Evolutionary conservation across 2,329 filamentous ascomycete genomes (phyloP).

Genomic region (Ophiobolus disseminans): DNA sequence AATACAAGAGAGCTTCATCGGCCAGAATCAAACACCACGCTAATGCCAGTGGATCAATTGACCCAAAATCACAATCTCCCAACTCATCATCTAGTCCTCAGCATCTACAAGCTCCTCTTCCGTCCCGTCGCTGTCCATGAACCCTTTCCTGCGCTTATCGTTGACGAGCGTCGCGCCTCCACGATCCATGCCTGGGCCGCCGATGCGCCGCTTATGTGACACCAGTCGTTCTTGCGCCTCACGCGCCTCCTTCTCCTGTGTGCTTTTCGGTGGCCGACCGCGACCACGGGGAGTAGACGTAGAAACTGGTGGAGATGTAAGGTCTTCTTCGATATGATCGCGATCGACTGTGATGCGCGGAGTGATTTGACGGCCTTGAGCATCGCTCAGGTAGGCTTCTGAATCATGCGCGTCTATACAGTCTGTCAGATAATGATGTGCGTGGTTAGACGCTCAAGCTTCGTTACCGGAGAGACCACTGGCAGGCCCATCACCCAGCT

Average conservation of each 20-base stretch:
- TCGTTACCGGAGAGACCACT: conserved; percentile 64
- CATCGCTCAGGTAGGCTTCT: conserved; percentile 58
- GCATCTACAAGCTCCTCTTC: conserved; percentile 52
- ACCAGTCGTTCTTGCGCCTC: conserved; percentile 56
- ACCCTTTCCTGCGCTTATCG: conserved; percentile 56
- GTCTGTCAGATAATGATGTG: conserved; percentile 27
- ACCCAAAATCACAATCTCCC: not conserved
- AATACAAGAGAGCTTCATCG: too few relatives aligned
- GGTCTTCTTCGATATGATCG: conserved; percentile 15
- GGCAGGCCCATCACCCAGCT: conserved; percentile 66
- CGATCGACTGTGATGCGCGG: conserved; percentile 47
- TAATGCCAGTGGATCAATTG: not conserved
- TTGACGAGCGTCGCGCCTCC: conserved; percentile 62
- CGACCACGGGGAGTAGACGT: conserved; percentile 43
- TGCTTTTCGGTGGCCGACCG: conserved; percentile 34
- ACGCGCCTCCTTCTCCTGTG: conserved; percentile 54
- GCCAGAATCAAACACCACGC: too few relatives aligned
- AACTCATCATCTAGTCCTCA: conserved; percentile 25
- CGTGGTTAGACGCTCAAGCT: conserved; percentile 14
- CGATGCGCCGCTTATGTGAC: conserved; percentile 59
- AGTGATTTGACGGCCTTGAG: conserved; percentile 56
- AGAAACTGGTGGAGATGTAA: conserved; percentile 2
- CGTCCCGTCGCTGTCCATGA: conserved; percentile 60
- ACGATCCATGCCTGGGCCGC: conserved; percentile 59
- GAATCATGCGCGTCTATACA: conserved; percentile 49